Percentiles rank a stretch among this genome's conserved stretches.
Evolutionary conservation across 1,284 basidiomycete genomes (phyloP).

Genomic region (Tylopilus sp.): DNA sequence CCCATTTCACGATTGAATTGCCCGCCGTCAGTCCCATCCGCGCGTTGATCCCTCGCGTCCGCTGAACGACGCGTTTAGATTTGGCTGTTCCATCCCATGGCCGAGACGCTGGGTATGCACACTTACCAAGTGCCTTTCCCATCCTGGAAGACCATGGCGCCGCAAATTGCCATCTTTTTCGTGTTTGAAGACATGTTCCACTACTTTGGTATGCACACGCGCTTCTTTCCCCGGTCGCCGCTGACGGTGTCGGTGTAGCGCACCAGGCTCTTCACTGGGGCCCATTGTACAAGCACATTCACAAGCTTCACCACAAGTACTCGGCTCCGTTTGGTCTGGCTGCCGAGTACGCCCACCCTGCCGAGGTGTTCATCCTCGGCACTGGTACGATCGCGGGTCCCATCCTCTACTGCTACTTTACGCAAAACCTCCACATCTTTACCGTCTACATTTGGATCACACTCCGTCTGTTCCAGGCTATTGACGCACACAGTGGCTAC

Average conservation of each 20-base stretch:
- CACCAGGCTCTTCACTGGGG: conserved; percentile 92
- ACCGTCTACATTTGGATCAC: conserved; percentile 95
- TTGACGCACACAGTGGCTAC: conserved; percentile 97
- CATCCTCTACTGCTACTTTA: conserved; percentile 79
- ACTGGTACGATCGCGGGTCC: conserved; percentile 88
- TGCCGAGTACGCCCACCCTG: conserved; percentile 96
- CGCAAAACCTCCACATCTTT: conserved; percentile 79
- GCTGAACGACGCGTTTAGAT: conserved; percentile 54
- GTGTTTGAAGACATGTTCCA: conserved; percentile 97
- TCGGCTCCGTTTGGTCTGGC: conserved; percentile 96
- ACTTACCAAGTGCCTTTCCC: conserved; percentile 96
- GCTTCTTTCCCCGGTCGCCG: background rate
- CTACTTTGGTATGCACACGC: conserved; percentile 54
- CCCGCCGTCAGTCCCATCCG: conserved; percentile 63
- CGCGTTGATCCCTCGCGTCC: background rate
- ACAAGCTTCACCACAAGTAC: conserved; percentile 98
- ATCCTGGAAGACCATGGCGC: conserved; percentile 61
- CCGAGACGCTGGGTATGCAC: conserved; percentile 85
- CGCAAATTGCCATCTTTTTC: conserved; percentile 90
- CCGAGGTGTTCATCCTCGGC: conserved; percentile 89
- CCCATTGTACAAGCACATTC: conserved; percentile 93
- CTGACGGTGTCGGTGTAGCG: conserved; percentile 46
- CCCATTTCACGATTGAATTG: conserved; percentile 95
- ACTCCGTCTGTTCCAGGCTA: conserved; percentile 93
- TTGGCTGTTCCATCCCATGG: conserved; percentile 95